phyloP scores from a whole-genome alignment of 2,329 filamentous ascomycete genomes.

The Xylariales sp. region DNA sequence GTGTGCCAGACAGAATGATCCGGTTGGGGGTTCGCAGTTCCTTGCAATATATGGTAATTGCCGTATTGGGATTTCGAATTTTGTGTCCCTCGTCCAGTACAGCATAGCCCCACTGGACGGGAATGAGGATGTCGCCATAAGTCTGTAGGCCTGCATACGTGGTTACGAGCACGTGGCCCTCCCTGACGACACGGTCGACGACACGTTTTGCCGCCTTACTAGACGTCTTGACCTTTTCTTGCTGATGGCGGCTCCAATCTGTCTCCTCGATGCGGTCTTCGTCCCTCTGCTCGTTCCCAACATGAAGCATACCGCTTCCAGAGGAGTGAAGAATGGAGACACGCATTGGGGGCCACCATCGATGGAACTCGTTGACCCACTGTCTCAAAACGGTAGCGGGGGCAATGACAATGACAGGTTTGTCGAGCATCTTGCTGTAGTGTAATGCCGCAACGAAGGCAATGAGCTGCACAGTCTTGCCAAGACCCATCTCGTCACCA shows the following conservation, averaged over 20 bases:
- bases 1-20: conserved; percentile 90
- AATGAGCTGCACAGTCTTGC: conserved; percentile 74
- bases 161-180: conserved; percentile 91
- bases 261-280: conserved; percentile 57
- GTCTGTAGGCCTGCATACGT: conserved; percentile 96
- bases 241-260: conserved; percentile 47
- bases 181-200: conserved; percentile 72
- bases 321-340: conserved; percentile 95
- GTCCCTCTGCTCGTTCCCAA: conserved; percentile 59
- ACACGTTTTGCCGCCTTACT: conserved; percentile 72
- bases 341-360: conserved; percentile 98
- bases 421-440: conserved; percentile 78
- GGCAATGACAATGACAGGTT: conserved; percentile 86
- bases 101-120: conserved; percentile 86
- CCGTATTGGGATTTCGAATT: conserved; percentile 92
- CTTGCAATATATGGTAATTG: conserved; percentile 93
- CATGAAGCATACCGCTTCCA: conserved; percentile 91
- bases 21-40: conserved; percentile 85
- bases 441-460: conserved; percentile 87
- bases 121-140: conserved; percentile 76
- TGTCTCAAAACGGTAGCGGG: conserved; percentile 93
- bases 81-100: conserved; percentile 97
- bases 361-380: conserved; percentile 98
- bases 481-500: conserved; percentile 98
- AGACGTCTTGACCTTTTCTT: conserved; percentile 41